phyloP scores from a whole-genome alignment of 129 eudicot species.

The Silybum marianum region DNA sequence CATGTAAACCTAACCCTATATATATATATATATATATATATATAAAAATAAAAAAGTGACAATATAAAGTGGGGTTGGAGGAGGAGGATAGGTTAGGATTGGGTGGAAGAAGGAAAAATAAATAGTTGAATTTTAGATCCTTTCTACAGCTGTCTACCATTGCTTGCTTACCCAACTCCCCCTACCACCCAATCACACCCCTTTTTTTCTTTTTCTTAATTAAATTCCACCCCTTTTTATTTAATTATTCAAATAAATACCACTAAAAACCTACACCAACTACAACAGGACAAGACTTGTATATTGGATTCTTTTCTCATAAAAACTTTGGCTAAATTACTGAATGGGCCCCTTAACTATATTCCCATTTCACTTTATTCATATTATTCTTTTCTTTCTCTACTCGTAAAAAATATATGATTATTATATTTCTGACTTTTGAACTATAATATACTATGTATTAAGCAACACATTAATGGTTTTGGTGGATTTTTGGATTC shows the following conservation, averaged over 20 bases:
- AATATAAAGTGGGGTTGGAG: conserved; percentile 1
- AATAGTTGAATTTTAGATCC: conserved; percentile 8
- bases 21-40: too few relatives aligned
- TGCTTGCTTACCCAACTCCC: conserved; percentile 29
- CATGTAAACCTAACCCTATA: too few relatives aligned
- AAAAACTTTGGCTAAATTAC: not conserved
- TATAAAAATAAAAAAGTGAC: not conserved
- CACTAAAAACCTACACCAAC: conserved; percentile 22
- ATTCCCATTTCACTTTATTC: conserved; percentile 6
- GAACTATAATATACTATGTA: not conserved
- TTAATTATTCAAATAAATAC: conserved; percentile 11
- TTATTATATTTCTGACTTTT: not conserved
- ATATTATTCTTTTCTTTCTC: conserved; percentile 5
- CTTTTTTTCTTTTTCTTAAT: not conserved
- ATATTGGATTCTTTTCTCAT: conserved; percentile 25
- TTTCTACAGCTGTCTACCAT: conserved; percentile 19
- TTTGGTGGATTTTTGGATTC: not conserved
- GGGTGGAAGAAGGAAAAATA: conserved; percentile 9
- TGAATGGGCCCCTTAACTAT: not conserved
- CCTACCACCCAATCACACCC: conserved; percentile 22
- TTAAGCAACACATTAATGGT: not conserved
- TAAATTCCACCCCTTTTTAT: conserved; percentile 9
- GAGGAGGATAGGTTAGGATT: conserved; percentile 7
- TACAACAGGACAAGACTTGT: conserved; percentile 8
- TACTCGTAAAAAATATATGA: not conserved